A percentile compares a stretch with the other conserved stretches of the same genome.
These are phyloP conservation scores for Arctium minus DNA, from an alignment of 129 eudicot genomes.

Conservation along the genomic window DNA sequence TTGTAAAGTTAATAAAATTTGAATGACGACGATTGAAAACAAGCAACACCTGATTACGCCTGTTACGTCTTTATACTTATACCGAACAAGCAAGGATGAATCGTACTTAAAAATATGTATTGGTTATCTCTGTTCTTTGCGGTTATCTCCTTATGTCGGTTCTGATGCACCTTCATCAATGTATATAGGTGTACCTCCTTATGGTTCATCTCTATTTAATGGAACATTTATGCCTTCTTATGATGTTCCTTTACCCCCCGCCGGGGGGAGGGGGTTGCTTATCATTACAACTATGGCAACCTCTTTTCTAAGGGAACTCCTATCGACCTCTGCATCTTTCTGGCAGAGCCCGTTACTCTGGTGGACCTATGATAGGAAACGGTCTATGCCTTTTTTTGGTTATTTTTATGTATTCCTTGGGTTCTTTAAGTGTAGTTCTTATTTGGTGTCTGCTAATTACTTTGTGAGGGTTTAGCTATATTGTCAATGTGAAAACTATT, in stretches of 20 bases:
- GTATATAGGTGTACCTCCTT: constrained; percentile 79
- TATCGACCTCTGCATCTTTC: constrained; percentile 68
- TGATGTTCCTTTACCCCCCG: constrained; percentile 62
- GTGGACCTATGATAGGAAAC: constrained; percentile 78
- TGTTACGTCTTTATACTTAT: too few species aligned
- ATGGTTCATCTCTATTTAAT: constrained; percentile 65
- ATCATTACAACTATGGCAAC: constrained; percentile 60
- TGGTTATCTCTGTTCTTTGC: too few species aligned
- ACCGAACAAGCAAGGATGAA: too few species aligned
- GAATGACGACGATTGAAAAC: too few species aligned
- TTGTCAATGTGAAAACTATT: neutral
- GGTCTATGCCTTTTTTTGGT: constrained; percentile 25
- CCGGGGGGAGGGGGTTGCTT: constrained; percentile 51
- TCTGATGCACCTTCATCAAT: constrained; percentile 77
- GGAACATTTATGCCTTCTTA: constrained; percentile 75
- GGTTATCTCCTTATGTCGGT: constrained; percentile 47
- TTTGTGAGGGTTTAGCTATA: neutral
- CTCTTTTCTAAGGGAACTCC: constrained; percentile 78
- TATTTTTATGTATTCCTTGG: neutral
- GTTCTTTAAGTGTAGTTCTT: neutral
- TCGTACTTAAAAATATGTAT: too few species aligned
- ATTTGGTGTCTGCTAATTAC: neutral
- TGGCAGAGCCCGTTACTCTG: constrained; percentile 67
- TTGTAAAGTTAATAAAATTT: too few species aligned
- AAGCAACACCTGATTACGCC: too few species aligned